phyloP scores from a whole-genome alignment of 1,284 basidiomycete genomes.

The Sporisorium iseilematis-ciliati region DNA sequence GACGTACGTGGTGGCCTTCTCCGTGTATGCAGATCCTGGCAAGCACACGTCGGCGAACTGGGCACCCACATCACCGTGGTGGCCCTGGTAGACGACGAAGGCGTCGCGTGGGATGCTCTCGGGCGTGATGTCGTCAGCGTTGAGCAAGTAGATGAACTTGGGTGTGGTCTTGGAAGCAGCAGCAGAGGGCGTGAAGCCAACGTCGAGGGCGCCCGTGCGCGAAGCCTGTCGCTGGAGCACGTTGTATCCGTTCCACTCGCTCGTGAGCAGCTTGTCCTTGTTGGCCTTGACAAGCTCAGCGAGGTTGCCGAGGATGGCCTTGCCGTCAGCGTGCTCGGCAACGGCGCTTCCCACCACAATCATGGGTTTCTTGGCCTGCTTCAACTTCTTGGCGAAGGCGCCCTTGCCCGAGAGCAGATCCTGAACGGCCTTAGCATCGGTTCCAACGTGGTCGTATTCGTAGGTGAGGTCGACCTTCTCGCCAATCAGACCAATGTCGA shows the following conservation, averaged over 20 bases:
- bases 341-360: conserved; percentile 92
- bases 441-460: conserved; percentile 90
- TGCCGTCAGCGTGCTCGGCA: conserved; percentile 86
- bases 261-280: conserved; percentile 78
- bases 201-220: conserved; percentile 92
- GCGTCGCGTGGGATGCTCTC: conserved; percentile 91
- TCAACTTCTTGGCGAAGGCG: conserved; percentile 90
- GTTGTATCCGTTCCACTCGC: conserved; percentile 96
- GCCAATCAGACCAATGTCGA: conserved; percentile 90
- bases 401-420: conserved; percentile 79
- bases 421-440: conserved; percentile 81
- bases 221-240: conserved; percentile 91
- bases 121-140: conserved; percentile 93
- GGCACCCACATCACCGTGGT: conserved; percentile 97
- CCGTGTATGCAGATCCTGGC: conserved; percentile 94
- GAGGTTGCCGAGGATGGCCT: conserved; percentile 82
- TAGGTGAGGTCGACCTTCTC: conserved; percentile 92
- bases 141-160: conserved; percentile 97
- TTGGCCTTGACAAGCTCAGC: conserved; percentile 81
- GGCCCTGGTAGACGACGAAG: conserved; percentile 99
- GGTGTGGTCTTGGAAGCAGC: conserved; percentile 81
- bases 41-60: conserved; percentile 96
- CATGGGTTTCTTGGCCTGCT: conserved; percentile 89
- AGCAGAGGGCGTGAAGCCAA: conserved; percentile 88
- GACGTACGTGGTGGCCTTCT: conserved; percentile 93